phyloP scores from a whole-genome alignment of 345 rosid species.

The Lumnitzera racemosa region DNA sequence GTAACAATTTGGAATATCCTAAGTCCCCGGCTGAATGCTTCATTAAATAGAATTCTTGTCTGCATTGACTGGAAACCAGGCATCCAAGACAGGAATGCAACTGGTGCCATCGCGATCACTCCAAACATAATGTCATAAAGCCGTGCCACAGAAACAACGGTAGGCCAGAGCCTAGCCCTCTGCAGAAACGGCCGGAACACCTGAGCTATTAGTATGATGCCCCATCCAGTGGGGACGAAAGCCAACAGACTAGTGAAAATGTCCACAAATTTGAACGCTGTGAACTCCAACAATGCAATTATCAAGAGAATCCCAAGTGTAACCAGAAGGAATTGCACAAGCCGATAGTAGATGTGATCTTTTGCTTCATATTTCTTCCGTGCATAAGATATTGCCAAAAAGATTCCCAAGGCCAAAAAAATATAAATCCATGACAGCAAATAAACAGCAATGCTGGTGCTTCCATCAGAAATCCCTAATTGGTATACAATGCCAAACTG shows the following conservation, averaged over 20 bases:
- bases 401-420: slow-evolving; percentile 46
- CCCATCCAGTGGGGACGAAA: slow-evolving; percentile 92
- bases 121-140: slow-evolving; percentile 74
- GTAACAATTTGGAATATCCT: slow-evolving; percentile 75
- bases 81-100: slow-evolving; percentile 86
- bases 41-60: slow-evolving; percentile 78
- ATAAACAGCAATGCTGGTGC: slow-evolving; percentile 65
- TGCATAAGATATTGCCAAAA: slow-evolving; percentile 51
- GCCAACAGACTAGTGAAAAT: slow-evolving; percentile 77
- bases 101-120: slow-evolving; percentile 71
- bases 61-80: slow-evolving; percentile 96
- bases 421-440: slow-evolving; percentile 73
- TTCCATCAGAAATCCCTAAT: slow-evolving; percentile 45
- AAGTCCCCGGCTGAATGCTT: slow-evolving; percentile 88
- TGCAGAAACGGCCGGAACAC: slow-evolving; percentile 62
- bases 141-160: slow-evolving; percentile 74
- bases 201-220: slow-evolving; percentile 66
- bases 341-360: slow-evolving; percentile 79
- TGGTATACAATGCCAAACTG: slow-evolving; percentile 87
- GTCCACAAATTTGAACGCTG: slow-evolving; percentile 50
- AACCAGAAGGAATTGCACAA: slow-evolving; percentile 79
- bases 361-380: slow-evolving; percentile 59
- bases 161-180: slow-evolving; percentile 54
- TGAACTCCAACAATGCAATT: slow-evolving; percentile 58
- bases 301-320: slow-evolving; percentile 46